Evolutionary conservation across 2,329 filamentous ascomycete species (phyloP), one percentile per base, ranked within the genome.

Genomic region (Trichophyton benhamiae): DNA sequence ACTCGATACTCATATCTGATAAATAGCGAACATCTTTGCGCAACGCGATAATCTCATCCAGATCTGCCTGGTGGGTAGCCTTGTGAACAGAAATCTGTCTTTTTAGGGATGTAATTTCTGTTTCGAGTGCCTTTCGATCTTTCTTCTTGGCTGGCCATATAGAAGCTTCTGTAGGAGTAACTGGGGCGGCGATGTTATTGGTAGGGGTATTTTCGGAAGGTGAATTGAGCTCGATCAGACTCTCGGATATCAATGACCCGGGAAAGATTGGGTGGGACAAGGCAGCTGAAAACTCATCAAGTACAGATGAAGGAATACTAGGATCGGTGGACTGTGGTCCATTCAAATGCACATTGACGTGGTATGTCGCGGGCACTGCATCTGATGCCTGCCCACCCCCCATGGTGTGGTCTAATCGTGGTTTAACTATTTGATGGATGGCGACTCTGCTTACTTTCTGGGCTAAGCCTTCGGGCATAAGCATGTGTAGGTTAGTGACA

Each of bases 401-500:
- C 36, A 77, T 68, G 7, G 72, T 68, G 65, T 70, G 71, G 63
- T 76, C 75, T 63, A 76, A 75, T 64, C 74, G 74, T n/a, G 92
- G 92, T 76, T 96, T 96, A 63, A 92, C 80, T 25, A 96, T 80
- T 0, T 80, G 81, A 59, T 79, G 76, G 22, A 82, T 74, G 15
- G 81, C 78, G 80, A 69, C 68, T 67, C 57, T 64, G 65, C 41
- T 67, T 65, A 25, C 63, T 68, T 46, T 66, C 70, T 65, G 65
- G 70, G 75, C 71, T 67, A 79, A 79, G 63, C 76, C 76, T 72
- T 74, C 78, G 0, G 88, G 84, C 8, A 84, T 81, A 30, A 89
- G 77, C 73, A 94, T 88, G n/a, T 80, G 71, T 25, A 97, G 69
- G 67, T 95, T 96, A 9, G 89, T 94, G 38, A 96, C 85, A 17